Evolutionary conservation across 2,329 filamentous ascomycete species (phyloP).

Genomic region (Teratosphaeria zuluensis): DNA sequence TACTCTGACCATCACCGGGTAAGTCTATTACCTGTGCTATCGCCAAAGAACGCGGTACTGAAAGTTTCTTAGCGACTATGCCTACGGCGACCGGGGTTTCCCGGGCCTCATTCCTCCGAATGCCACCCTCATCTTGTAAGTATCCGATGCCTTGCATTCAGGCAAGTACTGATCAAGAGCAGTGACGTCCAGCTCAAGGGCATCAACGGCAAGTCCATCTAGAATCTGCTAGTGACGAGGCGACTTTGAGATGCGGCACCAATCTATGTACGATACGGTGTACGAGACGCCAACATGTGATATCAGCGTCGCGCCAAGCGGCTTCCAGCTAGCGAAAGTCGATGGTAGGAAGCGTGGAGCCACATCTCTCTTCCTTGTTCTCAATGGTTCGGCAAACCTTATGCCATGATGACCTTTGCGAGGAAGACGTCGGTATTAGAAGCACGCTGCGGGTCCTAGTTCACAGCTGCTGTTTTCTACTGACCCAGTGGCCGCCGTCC

Average conservation of each 20-base stretch:
- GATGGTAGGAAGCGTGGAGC: too few species aligned
- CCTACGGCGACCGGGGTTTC: constrained; percentile 60
- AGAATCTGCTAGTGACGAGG: background rate
- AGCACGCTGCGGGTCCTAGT: too few species aligned
- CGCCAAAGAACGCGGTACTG: constrained; percentile 1
- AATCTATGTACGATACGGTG: too few species aligned
- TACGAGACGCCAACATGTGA: too few species aligned
- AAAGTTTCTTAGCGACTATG: constrained; percentile 45
- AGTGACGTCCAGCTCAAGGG: constrained; percentile 62
- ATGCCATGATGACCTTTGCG: too few species aligned
- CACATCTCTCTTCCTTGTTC: too few species aligned
- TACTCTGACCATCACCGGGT: constrained; percentile 71
- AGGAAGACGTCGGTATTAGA: too few species aligned
- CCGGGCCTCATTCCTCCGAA: constrained; percentile 65
- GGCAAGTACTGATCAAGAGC: background rate
- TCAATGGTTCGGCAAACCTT: too few species aligned
- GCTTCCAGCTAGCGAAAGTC: too few species aligned
- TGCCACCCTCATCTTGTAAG: constrained; percentile 76
- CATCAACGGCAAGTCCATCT: constrained; percentile 42
- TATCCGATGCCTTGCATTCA: constrained; percentile 14
- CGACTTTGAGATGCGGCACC: background rate
- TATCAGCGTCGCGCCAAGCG: too few species aligned
- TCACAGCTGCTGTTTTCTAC: too few species aligned
- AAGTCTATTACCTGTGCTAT: constrained; percentile 25
- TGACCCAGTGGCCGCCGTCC: too few species aligned